Conservation (phyloP, 2,329 filamentous ascomycete species). For the Verticillium zaregamsianum region DNA sequence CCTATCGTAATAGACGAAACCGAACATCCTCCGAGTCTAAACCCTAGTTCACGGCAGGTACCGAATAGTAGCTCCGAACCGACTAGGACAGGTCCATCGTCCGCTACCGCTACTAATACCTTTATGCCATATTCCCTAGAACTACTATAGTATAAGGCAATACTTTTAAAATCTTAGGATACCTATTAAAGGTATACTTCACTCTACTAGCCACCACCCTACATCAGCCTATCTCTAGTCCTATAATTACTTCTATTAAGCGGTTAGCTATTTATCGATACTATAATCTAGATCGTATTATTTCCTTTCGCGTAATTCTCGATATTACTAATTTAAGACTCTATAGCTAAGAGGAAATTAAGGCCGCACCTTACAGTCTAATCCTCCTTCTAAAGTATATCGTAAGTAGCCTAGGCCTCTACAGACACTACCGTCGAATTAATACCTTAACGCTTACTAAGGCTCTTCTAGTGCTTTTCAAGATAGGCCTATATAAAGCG, state of each 20-base stretch:
- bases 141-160: background rate
- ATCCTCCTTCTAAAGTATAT: background rate
- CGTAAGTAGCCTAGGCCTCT: background rate
- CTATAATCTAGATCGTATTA: constrained; percentile 14
- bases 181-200: constrained; percentile 14
- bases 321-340: constrained; percentile 12
- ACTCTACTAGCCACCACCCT: constrained; percentile 12
- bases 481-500: background rate
- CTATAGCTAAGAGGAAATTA: background rate
- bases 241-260: constrained; percentile 14
- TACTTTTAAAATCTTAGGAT: constrained; percentile 7
- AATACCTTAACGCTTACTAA: background rate
- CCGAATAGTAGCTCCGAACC: too few relatives aligned
- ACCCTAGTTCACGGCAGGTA: too few relatives aligned
- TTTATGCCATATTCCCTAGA: too few relatives aligned
- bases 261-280: constrained; percentile 12
- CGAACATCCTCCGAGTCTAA: too few relatives aligned
- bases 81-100: too few relatives aligned
- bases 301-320: constrained; percentile 13
- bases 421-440: background rate
- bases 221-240: constrained; percentile 7
- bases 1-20: too few relatives aligned
- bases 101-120: too few relatives aligned
- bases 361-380: background rate
- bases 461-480: background rate